Evolutionary conservation across 2,329 filamentous ascomycete genomes (phyloP), one percentile per base, ranked within the genome.

Genomic region (Fusarium coicis): DNA sequence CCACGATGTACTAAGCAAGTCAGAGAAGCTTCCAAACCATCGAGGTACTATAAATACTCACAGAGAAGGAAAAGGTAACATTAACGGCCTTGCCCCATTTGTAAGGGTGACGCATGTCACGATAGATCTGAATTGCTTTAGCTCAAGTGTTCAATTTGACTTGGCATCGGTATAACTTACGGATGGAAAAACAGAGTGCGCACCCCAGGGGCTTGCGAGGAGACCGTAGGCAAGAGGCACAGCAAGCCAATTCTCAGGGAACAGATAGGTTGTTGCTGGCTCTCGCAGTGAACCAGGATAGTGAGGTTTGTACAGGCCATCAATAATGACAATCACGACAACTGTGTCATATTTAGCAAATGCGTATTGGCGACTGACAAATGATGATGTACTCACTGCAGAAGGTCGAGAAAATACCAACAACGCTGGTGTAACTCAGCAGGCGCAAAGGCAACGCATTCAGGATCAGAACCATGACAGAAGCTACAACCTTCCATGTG

Each of bases 371-470:
- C 50, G 1, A 50, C 30, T 10, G 30, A 18, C 10, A 40, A 30
- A 23, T 34, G 32, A n/a, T 34, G 30, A 4, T 30, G 49, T 5
- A 92, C 93, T 86, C 85, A 96, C 93, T 98, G 78, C 91, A 91
- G 74, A 97, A 92, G 75, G 94, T 97, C 64, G 90, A 95, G 75
- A 98, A 85, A 58, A 99, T 97, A n/a, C 96, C 96, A 70, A 98
- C 85, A 64, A 98, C 91, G 80, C 94, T 97, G 32, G 94, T 97
- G 78, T 97, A 94, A 76, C 94, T 97, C 68, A 99, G 84, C 62
- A 95, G 85, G 39, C 94, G 90, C 68, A 98, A 84, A 2, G 96
- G 96, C 39, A 97, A 84, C 80, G 97, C 97, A 78, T 93, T 94
- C 58, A 98, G 86, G 18, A 95, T 93, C 65, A 97, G 85, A 74